These are phyloP conservation scores for Aspergillus sp. DNA, from an alignment of 2,329 filamentous ascomycete species.

Conservation along the genomic window DNA sequence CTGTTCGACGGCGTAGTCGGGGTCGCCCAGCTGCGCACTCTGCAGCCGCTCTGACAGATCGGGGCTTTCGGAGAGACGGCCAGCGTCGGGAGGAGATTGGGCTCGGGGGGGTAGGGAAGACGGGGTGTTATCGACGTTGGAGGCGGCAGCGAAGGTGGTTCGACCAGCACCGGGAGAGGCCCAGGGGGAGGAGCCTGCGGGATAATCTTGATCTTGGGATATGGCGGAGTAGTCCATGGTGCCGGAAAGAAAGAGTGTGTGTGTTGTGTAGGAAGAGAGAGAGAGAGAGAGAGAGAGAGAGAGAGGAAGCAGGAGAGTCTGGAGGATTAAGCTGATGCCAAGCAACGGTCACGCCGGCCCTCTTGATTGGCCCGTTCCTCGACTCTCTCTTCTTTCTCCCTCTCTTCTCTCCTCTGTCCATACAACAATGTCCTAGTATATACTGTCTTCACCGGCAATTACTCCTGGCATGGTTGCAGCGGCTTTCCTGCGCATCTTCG, in stretches of 20 bases:
- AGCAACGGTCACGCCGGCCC: neutral
- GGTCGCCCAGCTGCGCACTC: constrained; percentile 30
- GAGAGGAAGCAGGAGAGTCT: neutral
- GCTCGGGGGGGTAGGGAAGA: constrained; percentile 32
- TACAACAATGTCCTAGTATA: no score
- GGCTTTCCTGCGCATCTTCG: constrained; percentile 21
- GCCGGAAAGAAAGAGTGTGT: constrained; percentile 7
- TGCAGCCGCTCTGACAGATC: constrained; percentile 36
- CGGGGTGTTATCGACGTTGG: constrained; percentile 30
- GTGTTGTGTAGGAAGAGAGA: constrained; percentile 7
- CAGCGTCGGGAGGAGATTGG: constrained; percentile 24
- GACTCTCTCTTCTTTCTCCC: neutral
- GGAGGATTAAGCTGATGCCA: neutral
- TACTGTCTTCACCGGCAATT: constrained; percentile 4
- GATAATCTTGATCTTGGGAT: constrained; percentile 50
- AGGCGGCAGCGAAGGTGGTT: constrained; percentile 26
- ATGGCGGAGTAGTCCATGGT: constrained; percentile 58
- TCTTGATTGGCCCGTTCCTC: neutral
- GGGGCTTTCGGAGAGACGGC: constrained; percentile 19
- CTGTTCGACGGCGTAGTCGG: constrained; percentile 29
- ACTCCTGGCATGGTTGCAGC: constrained; percentile 24
- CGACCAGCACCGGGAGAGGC: constrained; percentile 47
- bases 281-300: constrained; percentile 1
- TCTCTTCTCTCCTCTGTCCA: neutral
- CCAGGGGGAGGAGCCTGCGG: constrained; percentile 55